Evolutionary conservation across 2,329 filamentous ascomycete genomes (phyloP).

Genomic region (Emydomyces testavorans): DNA sequence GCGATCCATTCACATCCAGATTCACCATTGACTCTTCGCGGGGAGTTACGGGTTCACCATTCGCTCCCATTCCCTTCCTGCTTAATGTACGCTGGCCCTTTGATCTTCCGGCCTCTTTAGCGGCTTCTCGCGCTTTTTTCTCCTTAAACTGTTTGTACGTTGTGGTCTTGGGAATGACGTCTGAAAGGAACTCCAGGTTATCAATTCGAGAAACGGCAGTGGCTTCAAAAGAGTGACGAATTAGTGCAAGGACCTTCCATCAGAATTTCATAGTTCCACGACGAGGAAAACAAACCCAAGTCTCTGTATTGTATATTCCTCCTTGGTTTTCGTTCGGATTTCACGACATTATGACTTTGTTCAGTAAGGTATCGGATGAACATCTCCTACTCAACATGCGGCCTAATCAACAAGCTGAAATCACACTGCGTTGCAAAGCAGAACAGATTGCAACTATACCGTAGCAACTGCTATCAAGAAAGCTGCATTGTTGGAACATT

Average conservation of each 20-base stretch:
- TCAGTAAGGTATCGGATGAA: constrained; percentile 87
- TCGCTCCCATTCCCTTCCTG: constrained; percentile 15
- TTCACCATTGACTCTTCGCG: constrained; percentile 18
- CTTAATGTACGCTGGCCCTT: constrained; percentile 33
- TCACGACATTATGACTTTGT: constrained; percentile 76
- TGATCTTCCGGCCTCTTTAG: constrained; percentile 24
- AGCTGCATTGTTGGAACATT: constrained; percentile 85
- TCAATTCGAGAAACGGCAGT: constrained; percentile 78
- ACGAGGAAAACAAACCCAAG: constrained; percentile 49
- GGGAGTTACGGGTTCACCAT: constrained; percentile 19
- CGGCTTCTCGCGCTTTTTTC: constrained; percentile 31
- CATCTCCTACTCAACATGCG: constrained; percentile 55
- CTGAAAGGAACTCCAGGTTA: constrained; percentile 86
- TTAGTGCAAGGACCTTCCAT: constrained; percentile 3
- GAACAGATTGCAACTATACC: constrained; percentile 36
- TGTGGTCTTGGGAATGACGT: constrained; percentile 77
- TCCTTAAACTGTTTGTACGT: constrained; percentile 71
- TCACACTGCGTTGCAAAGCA: neutral
- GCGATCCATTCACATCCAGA: constrained; percentile 13
- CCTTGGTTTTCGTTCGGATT: constrained; percentile 80
- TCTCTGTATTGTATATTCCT: constrained; percentile 95
- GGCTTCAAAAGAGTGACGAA: constrained; percentile 40
- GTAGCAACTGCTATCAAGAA: constrained; percentile 90
- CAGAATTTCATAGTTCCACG: neutral
- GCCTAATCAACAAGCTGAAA: neutral